Percentiles rank a stretch among this genome's conserved stretches.
Evolutionary conservation across 2,329 filamentous ascomycete species (phyloP).

Genomic region (Colletotrichum sp.): DNA sequence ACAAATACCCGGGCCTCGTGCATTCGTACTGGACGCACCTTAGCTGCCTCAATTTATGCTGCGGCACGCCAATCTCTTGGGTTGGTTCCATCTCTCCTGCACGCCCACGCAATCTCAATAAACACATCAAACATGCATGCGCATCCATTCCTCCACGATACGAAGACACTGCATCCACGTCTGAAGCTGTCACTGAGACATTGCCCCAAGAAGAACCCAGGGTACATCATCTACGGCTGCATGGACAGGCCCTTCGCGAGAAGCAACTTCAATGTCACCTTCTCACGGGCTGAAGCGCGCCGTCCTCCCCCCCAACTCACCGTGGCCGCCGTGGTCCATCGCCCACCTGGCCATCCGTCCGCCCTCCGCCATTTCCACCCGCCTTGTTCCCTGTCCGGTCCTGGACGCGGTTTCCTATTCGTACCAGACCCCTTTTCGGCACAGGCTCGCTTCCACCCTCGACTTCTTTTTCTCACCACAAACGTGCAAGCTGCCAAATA

Average conservation of each 20-base stretch:
- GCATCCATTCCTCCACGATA: neutral
- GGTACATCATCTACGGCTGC: neutral
- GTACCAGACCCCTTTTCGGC: neutral
- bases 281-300: neutral
- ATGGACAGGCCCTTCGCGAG: neutral
- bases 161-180: neutral
- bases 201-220: neutral
- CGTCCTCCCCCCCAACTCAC: neutral
- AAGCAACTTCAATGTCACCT: neutral
- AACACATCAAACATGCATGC: neutral
- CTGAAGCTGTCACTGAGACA: neutral
- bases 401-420: neutral
- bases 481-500: neutral
- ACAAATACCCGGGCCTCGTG: neutral
- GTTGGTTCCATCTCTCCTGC: neutral
- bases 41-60: neutral
- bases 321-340: neutral
- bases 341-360: neutral
- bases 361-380: neutral
- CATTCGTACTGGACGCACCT: no score
- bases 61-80: neutral
- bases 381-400: neutral
- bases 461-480: neutral
- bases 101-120: neutral
- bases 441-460: neutral